Base-by-base conservation (phyloP, 345 rosid species). In the Stellera chamaejasme region DNA sequence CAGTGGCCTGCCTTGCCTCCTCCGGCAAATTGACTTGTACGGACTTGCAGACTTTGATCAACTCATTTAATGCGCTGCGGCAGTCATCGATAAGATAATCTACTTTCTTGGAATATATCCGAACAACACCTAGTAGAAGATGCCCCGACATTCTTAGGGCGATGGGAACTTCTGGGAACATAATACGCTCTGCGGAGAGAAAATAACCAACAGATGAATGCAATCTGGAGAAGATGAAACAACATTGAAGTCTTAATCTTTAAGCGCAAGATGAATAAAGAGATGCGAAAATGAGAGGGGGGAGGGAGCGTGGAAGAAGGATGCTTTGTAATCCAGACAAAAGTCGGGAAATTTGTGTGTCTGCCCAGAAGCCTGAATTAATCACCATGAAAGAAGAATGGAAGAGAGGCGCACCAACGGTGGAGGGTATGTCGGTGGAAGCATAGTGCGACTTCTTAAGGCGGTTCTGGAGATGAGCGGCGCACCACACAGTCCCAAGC, bases 101-200 rank as follows among this genome's bases (percentile, higher is more conserved):
- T 12, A 90, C 92, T 72, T 93, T 80, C 81, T 83, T 89, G 1
- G 96, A 79, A 61, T 87, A 93, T 61, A 93, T 90, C 48, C 95
- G 77, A 66, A 85, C 96, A 67, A 93, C 82, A 0, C 99, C 99
- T n/a, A 90, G 52, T 50, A 93, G 75, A 59, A 93, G 95, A 47
- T 90, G 88, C 32, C 96, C 76, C 0, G 95, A 85, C 82, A 85
- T 64, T 66, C 99, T 82, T 65, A 93, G 66, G 0, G 97, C 97
- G 62, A 90, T 67, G 0, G 99, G 97, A 42, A 76, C 87, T 41
- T 80, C 83, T 0, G 96, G 80, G 65, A 48, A 76, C 78, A 93
- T 87, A 27, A 93, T 89, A 42, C 62, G 71, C 46, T 80, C 99
- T 89, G 74, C 50, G 61, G 25, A 56, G n/a, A 19, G 23, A 19